Base-by-base conservation (phyloP, 805 yeast species). In the Grigorovia jiainica region DNA sequence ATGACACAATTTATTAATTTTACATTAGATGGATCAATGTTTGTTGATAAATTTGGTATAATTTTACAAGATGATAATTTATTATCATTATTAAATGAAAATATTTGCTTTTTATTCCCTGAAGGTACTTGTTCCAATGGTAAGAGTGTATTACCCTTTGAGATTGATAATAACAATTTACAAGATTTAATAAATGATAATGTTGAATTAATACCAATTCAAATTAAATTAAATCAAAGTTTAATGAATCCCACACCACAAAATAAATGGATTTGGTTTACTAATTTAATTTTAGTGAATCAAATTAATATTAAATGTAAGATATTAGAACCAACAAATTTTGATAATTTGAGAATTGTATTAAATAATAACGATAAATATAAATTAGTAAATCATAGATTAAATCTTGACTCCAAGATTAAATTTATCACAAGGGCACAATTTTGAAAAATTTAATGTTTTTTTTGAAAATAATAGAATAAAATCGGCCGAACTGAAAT, bases 51-150 rank as follows among this genome's bases (percentile, higher is more conserved):
- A 21, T 47, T 34, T 36, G 48, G 53, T 17, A 34, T 41, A 41
- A 39, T 46, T 34, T 34, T 50, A 23, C 36, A 31, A n/a, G 50
- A 43, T 5, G 46, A 49, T 19, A 36, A 68, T n/a, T 70, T 27
- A 3, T 13, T 27, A 27, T 13, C 11, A 4, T 8, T 27, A 10
- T 27, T 27, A 7, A 13, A n/a, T 13, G 3, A 27, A 7, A 27
- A 72, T 34, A 63, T 68, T 0, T 68, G 77, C 4, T 79, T 72
- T 40, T 50, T 82, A 18, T 76, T 87, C 44, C 69, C 80, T 3
- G 97, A 87, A 54, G 95, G 95, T 0, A 84, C 95, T 0, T 71
- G 95, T 0, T 77, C 95, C 0, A 90, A 89, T 56, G 92, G 94
- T 39, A 78, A 79, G 47, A 78, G 87, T 0, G 55, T 89, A 1